Base-by-base conservation (phyloP, 2,329 filamentous ascomycete species). In the Colletotrichum sp. region DNA sequence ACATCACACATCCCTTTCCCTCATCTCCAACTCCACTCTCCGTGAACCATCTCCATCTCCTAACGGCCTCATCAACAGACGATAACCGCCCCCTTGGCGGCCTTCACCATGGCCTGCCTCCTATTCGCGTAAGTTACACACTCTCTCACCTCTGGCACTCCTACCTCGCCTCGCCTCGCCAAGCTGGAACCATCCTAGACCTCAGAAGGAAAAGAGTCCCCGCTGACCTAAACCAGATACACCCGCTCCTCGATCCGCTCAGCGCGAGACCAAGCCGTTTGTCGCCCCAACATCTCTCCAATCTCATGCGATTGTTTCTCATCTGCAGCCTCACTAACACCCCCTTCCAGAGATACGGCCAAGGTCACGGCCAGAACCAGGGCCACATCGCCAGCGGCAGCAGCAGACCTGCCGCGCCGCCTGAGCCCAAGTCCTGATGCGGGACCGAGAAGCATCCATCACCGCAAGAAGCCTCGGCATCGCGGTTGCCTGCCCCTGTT, bases 71-170 rank as follows among this genome's bases (percentile, higher is more conserved):
- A 48, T n/a, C 16, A 21, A 30, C 61, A 88, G 87, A 86, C 83
- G 48, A 82, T 90, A 71, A 87, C 87, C 75, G 87, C 88, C 69
- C 89, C 89, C 10, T 80, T 87, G 26, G 89, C 89, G 21, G 89
- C 89, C 52, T 89, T 90, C 76, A 88, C 87, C 21, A 91, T 91
- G 89, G 89, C 89, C 5, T 83, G 85, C 62, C 80, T 90, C 15
- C 82, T 90, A 26, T 87, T 90, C 73, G 87, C 87, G 83, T 88
- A 81, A 79, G 84, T 69, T 16, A 6, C 52, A 7, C 4, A 7
- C 61, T 7, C 13, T 38, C 38, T 4, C 3, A 48, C 6, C 18
- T 48, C 38, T 7, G 6, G 18, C 38, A 48, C 38, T n/a, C 18
- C 38, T 48, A 6, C 55, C 36, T 36, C 60, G 32, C 34, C 60